A percentile compares a stretch with the other conserved stretches of the same genome.
These are phyloP conservation scores for Sclerotinia glacialis DNA, from an alignment of 2,329 filamentous ascomycete species.

Conservation along the genomic window DNA sequence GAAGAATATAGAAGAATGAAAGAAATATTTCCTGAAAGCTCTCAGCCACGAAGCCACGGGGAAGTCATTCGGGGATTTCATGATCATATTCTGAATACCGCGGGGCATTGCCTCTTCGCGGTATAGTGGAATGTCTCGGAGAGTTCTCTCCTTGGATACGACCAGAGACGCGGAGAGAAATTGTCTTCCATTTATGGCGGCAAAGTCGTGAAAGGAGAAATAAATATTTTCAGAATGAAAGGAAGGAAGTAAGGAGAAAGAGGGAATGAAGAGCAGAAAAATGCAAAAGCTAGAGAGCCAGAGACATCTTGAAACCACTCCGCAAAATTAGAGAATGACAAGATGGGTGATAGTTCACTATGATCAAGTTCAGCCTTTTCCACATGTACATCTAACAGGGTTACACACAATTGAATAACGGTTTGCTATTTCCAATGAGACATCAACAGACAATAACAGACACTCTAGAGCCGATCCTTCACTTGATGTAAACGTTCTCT, in stretches of 20 bases:
- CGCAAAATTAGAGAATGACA: neutral
- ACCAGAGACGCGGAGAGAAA: neutral
- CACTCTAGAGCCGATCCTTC: neutral
- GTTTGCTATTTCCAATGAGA: neutral
- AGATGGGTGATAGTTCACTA: neutral
- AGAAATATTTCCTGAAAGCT: neutral
- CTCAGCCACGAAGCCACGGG: constrained; percentile 3
- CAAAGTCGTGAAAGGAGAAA: neutral
- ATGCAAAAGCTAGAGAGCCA: neutral
- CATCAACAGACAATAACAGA: neutral
- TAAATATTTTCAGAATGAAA: neutral
- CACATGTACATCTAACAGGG: constrained; percentile 2
- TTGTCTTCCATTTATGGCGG: neutral
- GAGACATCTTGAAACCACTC: constrained; percentile 1
- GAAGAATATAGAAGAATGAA: constrained; percentile 8
- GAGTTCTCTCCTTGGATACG: neutral
- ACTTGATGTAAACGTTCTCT: constrained; percentile 2
- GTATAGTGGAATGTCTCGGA: neutral
- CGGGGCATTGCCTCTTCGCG: neutral
- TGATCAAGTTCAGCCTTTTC: constrained; percentile 6
- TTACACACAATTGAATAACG: neutral
- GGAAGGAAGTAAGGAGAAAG: neutral
- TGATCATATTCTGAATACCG: neutral
- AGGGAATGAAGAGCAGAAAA: neutral
- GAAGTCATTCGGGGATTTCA: neutral